phyloP scores from a whole-genome alignment of 108 stramenopile species.

The Conticribra weissflogii region DNA sequence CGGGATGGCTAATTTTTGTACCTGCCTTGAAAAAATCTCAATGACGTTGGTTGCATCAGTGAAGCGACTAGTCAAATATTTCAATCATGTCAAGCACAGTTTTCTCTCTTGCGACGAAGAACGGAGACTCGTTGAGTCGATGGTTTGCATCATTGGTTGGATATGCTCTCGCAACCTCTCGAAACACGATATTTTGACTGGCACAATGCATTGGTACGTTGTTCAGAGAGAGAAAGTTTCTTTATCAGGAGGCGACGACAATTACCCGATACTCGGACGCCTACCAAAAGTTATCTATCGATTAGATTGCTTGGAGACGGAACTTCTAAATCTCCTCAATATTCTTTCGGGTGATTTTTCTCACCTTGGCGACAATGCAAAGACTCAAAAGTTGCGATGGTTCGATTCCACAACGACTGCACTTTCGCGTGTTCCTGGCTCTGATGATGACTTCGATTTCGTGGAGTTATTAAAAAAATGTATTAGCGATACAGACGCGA shows the following conservation, averaged over 20 bases:
- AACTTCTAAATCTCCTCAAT: conserved; percentile 22
- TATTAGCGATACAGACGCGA: background rate
- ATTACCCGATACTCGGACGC: conserved; percentile 26
- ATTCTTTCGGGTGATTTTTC: conserved; percentile 15
- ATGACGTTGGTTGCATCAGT: conserved; percentile 17
- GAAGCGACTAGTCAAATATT: conserved; percentile 22
- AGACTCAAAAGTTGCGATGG: conserved; percentile 3
- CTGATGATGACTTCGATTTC: background rate
- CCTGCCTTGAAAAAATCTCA: conserved; percentile 25
- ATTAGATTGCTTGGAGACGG: conserved; percentile 21
- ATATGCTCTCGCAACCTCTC: conserved; percentile 5
- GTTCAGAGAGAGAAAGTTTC: conserved; percentile 15
- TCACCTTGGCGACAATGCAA: background rate
- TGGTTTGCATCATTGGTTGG: conserved; percentile 33
- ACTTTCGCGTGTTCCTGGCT: background rate
- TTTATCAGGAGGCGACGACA: conserved; percentile 3
- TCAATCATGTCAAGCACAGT: conserved; percentile 1
- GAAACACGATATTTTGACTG: conserved; percentile 20
- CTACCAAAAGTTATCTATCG: conserved; percentile 33
- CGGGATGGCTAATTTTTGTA: conserved; percentile 31
- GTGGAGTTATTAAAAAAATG: conserved; percentile 12
- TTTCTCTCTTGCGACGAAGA: too few species aligned
- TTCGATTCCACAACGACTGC: conserved; percentile 13
- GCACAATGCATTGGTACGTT: conserved; percentile 14
- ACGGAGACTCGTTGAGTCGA: conserved; percentile 16